phyloP scores from a whole-genome alignment of 495 filamentous ascomycete species.

The Trichoderma gamsii region DNA sequence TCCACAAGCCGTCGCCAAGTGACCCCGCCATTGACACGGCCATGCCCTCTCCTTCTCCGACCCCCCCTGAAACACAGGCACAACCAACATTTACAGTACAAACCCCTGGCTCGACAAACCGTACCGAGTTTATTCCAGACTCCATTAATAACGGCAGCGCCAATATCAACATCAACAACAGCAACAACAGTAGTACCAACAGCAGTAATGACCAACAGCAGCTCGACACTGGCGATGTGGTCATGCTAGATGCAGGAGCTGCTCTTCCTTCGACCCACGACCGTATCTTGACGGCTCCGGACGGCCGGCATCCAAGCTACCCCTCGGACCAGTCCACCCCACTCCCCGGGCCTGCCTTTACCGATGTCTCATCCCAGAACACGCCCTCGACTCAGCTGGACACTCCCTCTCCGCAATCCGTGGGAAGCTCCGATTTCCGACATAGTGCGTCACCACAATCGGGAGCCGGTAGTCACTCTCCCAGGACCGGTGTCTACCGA shows the following conservation, averaged over 20 bases:
- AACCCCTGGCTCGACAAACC: background rate
- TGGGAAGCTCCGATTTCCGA: slow-evolving; percentile 13
- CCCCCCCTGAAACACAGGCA: background rate
- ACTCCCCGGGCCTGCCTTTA: background rate
- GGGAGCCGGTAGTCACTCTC: slow-evolving; percentile 24
- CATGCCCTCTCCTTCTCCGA: background rate
- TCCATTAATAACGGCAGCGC: background rate
- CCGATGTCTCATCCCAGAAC: slow-evolving; percentile 17
- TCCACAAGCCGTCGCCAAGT: background rate
- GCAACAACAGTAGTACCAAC: too few species aligned
- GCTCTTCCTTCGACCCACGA: background rate
- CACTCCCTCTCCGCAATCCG: slow-evolving; percentile 16
- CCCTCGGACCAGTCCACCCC: slow-evolving; percentile 10
- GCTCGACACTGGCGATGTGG: slow-evolving; percentile 1
- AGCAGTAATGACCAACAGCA: background rate
- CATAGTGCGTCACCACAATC: slow-evolving; percentile 19
- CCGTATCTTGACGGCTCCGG: background rate
- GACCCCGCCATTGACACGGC: background rate
- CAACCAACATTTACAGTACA: background rate
- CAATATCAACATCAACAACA: background rate
- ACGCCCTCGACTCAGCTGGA: slow-evolving; percentile 17
- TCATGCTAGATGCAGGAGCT: background rate
- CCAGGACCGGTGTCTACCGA: slow-evolving; percentile 22
- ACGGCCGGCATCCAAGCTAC: background rate
- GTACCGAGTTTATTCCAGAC: background rate